Percentiles rank a stretch among this genome's conserved stretches.
phyloP scores from a whole-genome alignment of 495 filamentous ascomycete species.

The Aspergillus homomorphus region DNA sequence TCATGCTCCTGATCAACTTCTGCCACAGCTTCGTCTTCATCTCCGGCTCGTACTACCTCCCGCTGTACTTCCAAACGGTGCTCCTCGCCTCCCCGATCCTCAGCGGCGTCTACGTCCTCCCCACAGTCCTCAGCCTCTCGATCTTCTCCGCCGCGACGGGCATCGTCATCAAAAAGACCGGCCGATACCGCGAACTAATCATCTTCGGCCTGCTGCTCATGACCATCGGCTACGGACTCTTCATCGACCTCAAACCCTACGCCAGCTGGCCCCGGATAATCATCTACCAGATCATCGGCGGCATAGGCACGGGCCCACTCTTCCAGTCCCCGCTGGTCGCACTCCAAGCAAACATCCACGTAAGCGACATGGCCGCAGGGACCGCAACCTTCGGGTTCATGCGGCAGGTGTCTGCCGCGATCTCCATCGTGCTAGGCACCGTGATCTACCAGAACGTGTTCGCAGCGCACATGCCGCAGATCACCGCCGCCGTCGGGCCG shows the following conservation, averaged over 20 bases:
- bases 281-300: slow-evolving; percentile 52
- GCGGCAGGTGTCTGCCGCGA: slow-evolving; percentile 49
- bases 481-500: slow-evolving; percentile 37
- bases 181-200: slow-evolving; percentile 49
- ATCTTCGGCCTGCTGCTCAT: slow-evolving; percentile 47
- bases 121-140: slow-evolving; percentile 69
- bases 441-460: slow-evolving; percentile 59
- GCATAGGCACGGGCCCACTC: slow-evolving; percentile 53
- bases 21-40: slow-evolving; percentile 74
- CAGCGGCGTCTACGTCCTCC: slow-evolving; percentile 76
- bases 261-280: slow-evolving; percentile 51
- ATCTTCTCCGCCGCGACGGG: slow-evolving; percentile 62
- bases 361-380: slow-evolving; percentile 50
- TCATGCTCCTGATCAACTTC: slow-evolving; percentile 55
- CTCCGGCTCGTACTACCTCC: slow-evolving; percentile 68
- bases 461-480: slow-evolving; percentile 35
- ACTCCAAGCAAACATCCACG: slow-evolving; percentile 51
- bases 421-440: slow-evolving; percentile 53
- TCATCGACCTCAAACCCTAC: slow-evolving; percentile 47
- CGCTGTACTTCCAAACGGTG: slow-evolving; percentile 76
- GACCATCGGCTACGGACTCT: slow-evolving; percentile 53
- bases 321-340: slow-evolving; percentile 60
- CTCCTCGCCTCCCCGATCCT: slow-evolving; percentile 69
- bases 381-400: slow-evolving; percentile 53
- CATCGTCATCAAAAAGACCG: slow-evolving; percentile 69